Base-by-base conservation (phyloP, 306 rosid species). In the Comarum palustre region DNA sequence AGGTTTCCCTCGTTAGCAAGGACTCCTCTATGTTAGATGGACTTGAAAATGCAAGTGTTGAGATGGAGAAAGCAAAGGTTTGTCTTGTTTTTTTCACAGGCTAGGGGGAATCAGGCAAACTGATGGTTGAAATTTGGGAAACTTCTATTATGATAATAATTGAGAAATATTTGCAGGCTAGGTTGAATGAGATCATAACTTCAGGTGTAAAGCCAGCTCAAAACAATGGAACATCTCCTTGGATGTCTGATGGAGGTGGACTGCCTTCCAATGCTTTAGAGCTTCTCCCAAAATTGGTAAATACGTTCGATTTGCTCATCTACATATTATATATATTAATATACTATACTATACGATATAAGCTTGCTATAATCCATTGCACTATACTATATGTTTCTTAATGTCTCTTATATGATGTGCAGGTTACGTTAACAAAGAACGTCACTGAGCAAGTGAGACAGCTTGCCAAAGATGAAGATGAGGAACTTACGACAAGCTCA, bases 1-100 rank as follows among this genome's bases (percentile, higher is more conserved):
- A 73, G 99, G 99, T 94, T 82, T 94, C 99, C 46, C 97, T 94
- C 76, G 99, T 94, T 61, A 94, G 99, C 87, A 91, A 94, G 82
- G 97, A 94, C 86, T 91, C 93, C 65, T 94, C 99, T 79, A 94
- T 94, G 99, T 76, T 94, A 96, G 99, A 94, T 61, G 99, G 99
- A 75, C 99, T 94, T 80, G 99, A 94, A 76, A 90, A 94, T 83
- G 99, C 99, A 75, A 88, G 96, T 83, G 78, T 24, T 38, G 97
- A 94, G 87, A 94, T 94, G 97, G 87, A 88, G 43, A 91, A 89
- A 86, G 96, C 97, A 55, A 94, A 94, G 97, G 98, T 88, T 69
- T 22, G 64, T 69, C 52, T 32, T 29, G 57, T 72, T n/a, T 16
- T 66, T 17, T 39, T 34, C 42, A 38, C 42, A 38, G 42, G 42